Evolutionary conservation across 768 basidiomycete species (phyloP).

Genomic region (Boletus patriciae): DNA sequence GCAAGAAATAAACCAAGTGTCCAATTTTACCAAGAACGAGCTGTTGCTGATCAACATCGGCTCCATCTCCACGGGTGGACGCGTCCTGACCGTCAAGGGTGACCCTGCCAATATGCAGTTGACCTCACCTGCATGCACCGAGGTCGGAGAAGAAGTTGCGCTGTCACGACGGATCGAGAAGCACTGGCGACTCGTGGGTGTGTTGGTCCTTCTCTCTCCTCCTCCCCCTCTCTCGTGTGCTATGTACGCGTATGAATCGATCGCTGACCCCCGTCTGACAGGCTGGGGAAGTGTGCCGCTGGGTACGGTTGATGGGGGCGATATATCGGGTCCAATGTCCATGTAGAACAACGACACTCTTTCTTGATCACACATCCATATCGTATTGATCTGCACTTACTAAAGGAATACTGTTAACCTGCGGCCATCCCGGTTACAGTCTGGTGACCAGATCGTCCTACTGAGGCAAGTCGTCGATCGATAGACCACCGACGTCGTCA

Average conservation of each 20-base stretch:
- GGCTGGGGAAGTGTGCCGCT: conserved; percentile 82
- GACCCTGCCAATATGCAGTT: conserved; percentile 93
- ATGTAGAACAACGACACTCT: neutral
- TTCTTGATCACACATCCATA: neutral
- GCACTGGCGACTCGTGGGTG: conserved; percentile 95
- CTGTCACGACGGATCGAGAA: conserved; percentile 93
- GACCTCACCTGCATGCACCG: conserved; percentile 93
- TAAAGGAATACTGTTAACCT: neutral
- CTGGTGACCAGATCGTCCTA: no score
- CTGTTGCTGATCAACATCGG: conserved; percentile 96
- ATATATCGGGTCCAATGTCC: neutral
- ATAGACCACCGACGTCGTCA: no score
- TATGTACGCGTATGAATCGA: neutral
- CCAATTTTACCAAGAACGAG: conserved; percentile 90
- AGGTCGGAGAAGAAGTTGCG: conserved; percentile 97
- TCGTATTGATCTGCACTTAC: neutral
- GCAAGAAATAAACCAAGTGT: conserved; percentile 98
- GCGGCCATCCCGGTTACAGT: neutral
- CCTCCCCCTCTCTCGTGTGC: neutral
- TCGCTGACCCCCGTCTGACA: conserved; percentile 20
- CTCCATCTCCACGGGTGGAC: conserved; percentile 94
- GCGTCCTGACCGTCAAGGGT: conserved; percentile 90
- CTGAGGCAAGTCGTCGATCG: no score
- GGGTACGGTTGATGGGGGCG: conserved; percentile 55
- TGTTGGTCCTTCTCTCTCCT: conserved; percentile 34